Percentiles rank a stretch among this genome's conserved stretches.
Conservation (phyloP, 805 yeast genomes). For the Debaryomyces tyrocola region DNA sequence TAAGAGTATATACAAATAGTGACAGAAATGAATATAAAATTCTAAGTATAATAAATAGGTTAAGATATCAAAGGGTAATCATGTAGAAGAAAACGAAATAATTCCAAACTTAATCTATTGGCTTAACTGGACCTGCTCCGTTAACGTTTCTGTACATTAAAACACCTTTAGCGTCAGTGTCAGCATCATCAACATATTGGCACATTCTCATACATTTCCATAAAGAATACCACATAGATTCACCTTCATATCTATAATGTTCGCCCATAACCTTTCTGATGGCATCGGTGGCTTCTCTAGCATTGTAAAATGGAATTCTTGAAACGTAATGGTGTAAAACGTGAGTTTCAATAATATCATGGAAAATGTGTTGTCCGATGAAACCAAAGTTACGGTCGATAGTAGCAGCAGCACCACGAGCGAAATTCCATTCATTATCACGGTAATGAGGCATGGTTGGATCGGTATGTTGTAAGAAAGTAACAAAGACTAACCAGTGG, state of each 20-base stretch:
- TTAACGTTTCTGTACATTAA: slow-evolving; percentile 65
- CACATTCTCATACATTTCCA: slow-evolving; percentile 64
- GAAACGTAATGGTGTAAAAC: slow-evolving; percentile 57
- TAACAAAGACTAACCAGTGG: slow-evolving; percentile 66
- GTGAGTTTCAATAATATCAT: slow-evolving; percentile 59
- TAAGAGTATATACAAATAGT: background rate
- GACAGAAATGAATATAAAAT: background rate
- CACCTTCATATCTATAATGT: slow-evolving; percentile 49
- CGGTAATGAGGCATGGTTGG: slow-evolving; percentile 60
- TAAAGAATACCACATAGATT: slow-evolving; percentile 56
- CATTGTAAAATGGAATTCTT: slow-evolving; percentile 57
- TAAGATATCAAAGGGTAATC: background rate
- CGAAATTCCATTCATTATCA: slow-evolving; percentile 58
- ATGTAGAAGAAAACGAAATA: background rate
- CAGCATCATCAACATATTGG: slow-evolving; percentile 68
- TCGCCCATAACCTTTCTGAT: slow-evolving; percentile 53
- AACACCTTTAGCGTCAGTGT: slow-evolving; percentile 58
- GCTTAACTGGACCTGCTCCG: slow-evolving; percentile 45
- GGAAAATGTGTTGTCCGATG: slow-evolving; percentile 56
- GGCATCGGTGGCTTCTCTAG: slow-evolving; percentile 52
- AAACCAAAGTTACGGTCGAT: slow-evolving; percentile 63
- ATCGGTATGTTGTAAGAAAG: slow-evolving; percentile 64
- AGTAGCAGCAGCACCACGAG: slow-evolving; percentile 67
- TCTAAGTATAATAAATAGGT: background rate
- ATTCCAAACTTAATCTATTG: slow-evolving; percentile 13